Evolutionary conservation across 345 rosid genomes (phyloP).

Genomic region (Litchi chinensis): DNA sequence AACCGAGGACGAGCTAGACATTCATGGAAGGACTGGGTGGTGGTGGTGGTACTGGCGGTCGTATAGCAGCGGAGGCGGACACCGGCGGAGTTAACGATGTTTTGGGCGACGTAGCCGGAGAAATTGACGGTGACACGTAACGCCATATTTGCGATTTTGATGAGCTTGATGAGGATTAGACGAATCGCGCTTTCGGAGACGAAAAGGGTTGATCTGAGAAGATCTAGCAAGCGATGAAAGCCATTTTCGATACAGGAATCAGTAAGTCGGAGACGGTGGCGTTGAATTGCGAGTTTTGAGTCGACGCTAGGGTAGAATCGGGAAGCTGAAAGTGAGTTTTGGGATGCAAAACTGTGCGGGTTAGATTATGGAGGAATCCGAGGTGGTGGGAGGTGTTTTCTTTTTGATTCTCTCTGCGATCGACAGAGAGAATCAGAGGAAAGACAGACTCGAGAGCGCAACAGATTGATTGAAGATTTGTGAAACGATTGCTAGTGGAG

Average conservation of each 20-base stretch:
- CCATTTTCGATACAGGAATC: conserved; percentile 26
- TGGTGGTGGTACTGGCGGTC: conserved; percentile 19
- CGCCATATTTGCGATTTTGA: conserved; percentile 59
- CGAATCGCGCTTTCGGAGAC: conserved; percentile 47
- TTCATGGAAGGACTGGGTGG: conserved; percentile 54
- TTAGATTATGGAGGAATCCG: background rate
- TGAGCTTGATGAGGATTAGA: conserved; percentile 44
- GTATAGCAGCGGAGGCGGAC: conserved; percentile 43
- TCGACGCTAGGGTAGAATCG: conserved; percentile 19
- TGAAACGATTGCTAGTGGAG: background rate
- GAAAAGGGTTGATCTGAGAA: conserved; percentile 24
- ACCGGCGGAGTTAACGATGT: conserved; percentile 54
- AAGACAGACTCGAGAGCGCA: background rate
- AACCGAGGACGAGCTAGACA: conserved; percentile 52
- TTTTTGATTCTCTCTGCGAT: background rate
- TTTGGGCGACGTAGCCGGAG: conserved; percentile 69
- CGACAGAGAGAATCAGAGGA: background rate
- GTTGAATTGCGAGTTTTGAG: conserved; percentile 30
- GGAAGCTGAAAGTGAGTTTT: background rate
- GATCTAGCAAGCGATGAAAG: conserved; percentile 33
- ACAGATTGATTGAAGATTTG: background rate
- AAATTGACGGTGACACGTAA: conserved; percentile 63
- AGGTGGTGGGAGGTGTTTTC: background rate
- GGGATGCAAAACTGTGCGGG: background rate
- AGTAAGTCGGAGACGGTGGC: conserved; percentile 25